These are phyloP conservation scores for Sclerotiophoma versabilis DNA, from an alignment of 2,329 filamentous ascomycete genomes.

Conservation along the genomic window DNA sequence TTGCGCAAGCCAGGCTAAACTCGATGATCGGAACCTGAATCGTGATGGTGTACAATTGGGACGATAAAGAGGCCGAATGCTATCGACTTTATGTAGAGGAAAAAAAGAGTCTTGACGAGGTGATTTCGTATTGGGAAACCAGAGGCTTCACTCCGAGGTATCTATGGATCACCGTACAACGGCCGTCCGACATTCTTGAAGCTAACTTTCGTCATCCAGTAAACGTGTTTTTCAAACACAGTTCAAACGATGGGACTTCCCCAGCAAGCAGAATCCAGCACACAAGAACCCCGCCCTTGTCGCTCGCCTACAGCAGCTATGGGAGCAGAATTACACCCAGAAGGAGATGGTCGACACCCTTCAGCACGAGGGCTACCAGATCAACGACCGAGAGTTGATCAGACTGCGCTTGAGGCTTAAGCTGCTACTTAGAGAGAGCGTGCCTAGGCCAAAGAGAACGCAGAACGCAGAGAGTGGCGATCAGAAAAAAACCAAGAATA, in stretches of 20 bases:
- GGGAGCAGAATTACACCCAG: constrained; percentile 76
- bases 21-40: not conserved
- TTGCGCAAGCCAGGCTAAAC: constrained; percentile 23
- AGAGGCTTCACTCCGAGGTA: constrained; percentile 74
- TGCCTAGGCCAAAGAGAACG: constrained; percentile 61
- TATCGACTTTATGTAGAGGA: constrained; percentile 80
- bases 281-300: constrained; percentile 74
- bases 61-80: constrained; percentile 69
- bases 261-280: constrained; percentile 74
- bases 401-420: constrained; percentile 73
- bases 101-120: constrained; percentile 74
- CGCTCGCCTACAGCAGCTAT: constrained; percentile 75
- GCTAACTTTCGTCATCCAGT: constrained; percentile 51
- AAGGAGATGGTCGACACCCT: constrained; percentile 76
- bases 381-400: constrained; percentile 75
- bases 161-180: constrained; percentile 36
- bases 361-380: constrained; percentile 74
- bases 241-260: constrained; percentile 81
- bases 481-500: constrained; percentile 22
- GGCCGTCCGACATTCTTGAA: constrained; percentile 1
- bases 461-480: constrained; percentile 33
- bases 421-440: constrained; percentile 65
- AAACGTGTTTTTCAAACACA: constrained; percentile 79
- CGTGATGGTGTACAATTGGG: constrained; percentile 65
- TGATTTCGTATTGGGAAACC: constrained; percentile 72